Evolutionary conservation across 2,329 filamentous ascomycete species (phyloP), one percentile per base, ranked within the genome.

Genomic region (Aaosphaeria pasadenensis): DNA sequence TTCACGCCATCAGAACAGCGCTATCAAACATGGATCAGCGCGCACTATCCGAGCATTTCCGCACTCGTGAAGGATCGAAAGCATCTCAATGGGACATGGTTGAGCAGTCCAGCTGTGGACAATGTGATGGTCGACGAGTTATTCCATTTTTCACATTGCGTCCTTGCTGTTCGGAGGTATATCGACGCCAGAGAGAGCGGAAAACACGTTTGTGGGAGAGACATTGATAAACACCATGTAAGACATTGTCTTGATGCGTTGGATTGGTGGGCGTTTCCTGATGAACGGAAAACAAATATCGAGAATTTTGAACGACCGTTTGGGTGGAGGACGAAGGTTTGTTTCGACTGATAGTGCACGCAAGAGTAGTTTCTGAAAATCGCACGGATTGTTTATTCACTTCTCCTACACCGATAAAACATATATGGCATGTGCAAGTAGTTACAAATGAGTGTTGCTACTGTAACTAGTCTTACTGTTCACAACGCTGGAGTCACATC

Each of bases 71-170:
- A 35, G 5, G 50, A 45, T 30, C 36, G 32, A 9, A 38, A 40
- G 28, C 47, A 53, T 31, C n/a, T 53, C 4, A 53, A 53, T 33
- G 42, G 32, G 24, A 49, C 48, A 11, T 53, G 51, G 51, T 46
- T 53, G 5, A 42, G 42, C 24, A 53, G 50, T 44, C 39, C 47
- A 3, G 28, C 33, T 6, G 30, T 44, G 17, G 43, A 50, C 17
- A 13, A 35, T n/a, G 48, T 53, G 39, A 43, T 45, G 4, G 48
- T 46, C 2, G 50, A 53, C 40, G 50, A 50, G 32, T 11, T 47
- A 35, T 54, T 54, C 29, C 52, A 54, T 33, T 50, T 52, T 28
- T 46, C 52, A n/a, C 52, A 54, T 44, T 54, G 52, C 30, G 52
- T 54, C 6, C 29, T 36, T 30, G 52, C 50, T 4, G 32, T 54